A percentile compares a stretch with the other conserved stretches of the same genome.
These are phyloP conservation scores for Albophoma yamanashiensis DNA, from an alignment of 2,329 filamentous ascomycete genomes.

Conservation along the genomic window DNA sequence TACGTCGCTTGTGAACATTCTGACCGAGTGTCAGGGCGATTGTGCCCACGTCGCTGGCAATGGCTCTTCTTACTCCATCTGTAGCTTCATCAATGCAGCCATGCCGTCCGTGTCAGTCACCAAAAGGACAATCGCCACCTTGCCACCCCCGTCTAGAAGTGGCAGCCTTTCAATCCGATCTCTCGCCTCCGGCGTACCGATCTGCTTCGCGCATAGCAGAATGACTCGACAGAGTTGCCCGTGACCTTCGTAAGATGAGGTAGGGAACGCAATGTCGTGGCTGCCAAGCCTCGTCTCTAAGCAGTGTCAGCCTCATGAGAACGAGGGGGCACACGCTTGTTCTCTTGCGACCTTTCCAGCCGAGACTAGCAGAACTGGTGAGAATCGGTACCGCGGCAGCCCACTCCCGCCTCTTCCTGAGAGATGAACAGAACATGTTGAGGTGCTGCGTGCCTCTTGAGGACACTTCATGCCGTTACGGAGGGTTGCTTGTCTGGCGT, in stretches of 20 bases:
- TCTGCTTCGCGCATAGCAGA: slow-evolving; percentile 27
- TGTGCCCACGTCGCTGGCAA: too few relatives aligned
- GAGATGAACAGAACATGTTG: slow-evolving; percentile 26
- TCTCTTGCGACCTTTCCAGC: slow-evolving; percentile 13
- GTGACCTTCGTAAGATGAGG: slow-evolving; percentile 8
- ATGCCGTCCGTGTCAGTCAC: slow-evolving; percentile 21
- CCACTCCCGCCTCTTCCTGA: slow-evolving; percentile 27
- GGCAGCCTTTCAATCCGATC: slow-evolving; percentile 29
- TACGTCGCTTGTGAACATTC: slow-evolving; percentile 19
- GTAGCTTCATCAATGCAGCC: slow-evolving; percentile 28
- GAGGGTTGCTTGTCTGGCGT: not conserved
- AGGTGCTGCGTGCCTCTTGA: not conserved
- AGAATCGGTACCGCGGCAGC: slow-evolving; percentile 17
- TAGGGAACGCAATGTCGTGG: slow-evolving; percentile 34
- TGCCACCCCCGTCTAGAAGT: slow-evolving; percentile 25
- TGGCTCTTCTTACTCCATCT: slow-evolving; percentile 26
- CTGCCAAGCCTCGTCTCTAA: slow-evolving; percentile 29
- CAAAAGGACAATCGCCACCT: slow-evolving; percentile 34
- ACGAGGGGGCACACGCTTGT: not conserved
- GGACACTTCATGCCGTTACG: not conserved
- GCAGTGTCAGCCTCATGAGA: slow-evolving; percentile 3
- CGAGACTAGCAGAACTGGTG: slow-evolving; percentile 2
- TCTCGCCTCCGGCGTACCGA: slow-evolving; percentile 15
- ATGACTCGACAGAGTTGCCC: slow-evolving; percentile 22
- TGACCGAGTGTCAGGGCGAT: slow-evolving; percentile 7